Conservation (phyloP, 176 grass and related monocot genomes). For the Oryza punctata region DNA sequence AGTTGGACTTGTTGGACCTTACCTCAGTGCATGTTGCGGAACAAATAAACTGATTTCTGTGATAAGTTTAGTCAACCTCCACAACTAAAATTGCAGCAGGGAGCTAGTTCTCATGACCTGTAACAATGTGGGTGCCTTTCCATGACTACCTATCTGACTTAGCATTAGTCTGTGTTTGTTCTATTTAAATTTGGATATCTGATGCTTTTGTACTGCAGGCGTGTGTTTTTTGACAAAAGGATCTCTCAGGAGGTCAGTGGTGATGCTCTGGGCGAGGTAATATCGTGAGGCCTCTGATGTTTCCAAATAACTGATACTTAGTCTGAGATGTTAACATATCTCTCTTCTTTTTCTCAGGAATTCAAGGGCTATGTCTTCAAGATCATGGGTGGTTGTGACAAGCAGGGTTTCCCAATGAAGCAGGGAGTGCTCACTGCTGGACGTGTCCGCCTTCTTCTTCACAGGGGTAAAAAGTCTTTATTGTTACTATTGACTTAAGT, state of each 20-base stretch:
- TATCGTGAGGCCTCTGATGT: background rate
- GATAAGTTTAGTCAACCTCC: background rate
- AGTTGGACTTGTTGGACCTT: background rate
- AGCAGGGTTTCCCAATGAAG: conserved; percentile 96
- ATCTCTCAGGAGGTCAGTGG: conserved; percentile 84
- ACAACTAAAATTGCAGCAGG: background rate
- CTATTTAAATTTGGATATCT: background rate
- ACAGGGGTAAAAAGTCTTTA: conserved; percentile 61
- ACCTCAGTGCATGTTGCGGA: background rate
- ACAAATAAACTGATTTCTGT: background rate
- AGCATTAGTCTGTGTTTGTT: background rate
- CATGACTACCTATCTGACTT: background rate
- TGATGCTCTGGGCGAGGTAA: conserved; percentile 80
- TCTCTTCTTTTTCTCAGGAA: conserved; percentile 46
- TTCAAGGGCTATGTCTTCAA: conserved; percentile 92
- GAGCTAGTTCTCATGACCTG: background rate
- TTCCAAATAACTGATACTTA: background rate
- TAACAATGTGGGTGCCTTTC: background rate
- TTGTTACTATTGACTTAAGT: background rate
- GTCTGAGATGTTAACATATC: background rate
- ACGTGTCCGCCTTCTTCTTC: conserved; percentile 81
- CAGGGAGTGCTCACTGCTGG: conserved; percentile 84
- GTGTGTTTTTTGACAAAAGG: conserved; percentile 80
- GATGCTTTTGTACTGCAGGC: conserved; percentile 40
- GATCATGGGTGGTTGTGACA: conserved; percentile 94